Percentiles rank a stretch among this genome's conserved stretches.
These are phyloP conservation scores for Raphidocelis subcapitata DNA, from an alignment of 139 green algal genomes.

Conservation along the genomic window DNA sequence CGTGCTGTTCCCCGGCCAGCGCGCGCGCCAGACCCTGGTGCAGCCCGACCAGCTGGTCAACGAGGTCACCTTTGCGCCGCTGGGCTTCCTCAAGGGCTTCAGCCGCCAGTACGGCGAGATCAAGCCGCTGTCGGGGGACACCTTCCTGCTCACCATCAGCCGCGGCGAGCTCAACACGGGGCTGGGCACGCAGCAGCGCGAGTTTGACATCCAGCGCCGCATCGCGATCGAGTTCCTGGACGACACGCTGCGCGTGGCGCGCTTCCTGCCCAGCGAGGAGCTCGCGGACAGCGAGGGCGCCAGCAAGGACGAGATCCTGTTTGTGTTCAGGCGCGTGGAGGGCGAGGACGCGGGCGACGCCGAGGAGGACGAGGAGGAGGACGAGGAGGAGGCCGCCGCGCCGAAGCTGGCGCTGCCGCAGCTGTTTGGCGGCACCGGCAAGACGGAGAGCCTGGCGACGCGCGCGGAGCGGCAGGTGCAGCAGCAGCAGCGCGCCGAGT, in stretches of 20 bases:
- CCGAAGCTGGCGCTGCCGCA: slow-evolving; percentile 14
- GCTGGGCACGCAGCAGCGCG: slow-evolving; percentile 20
- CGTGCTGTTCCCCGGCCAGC: slow-evolving; percentile 28
- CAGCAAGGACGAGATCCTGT: slow-evolving; percentile 36
- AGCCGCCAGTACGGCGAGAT: slow-evolving; percentile 32
- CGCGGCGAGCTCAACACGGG: slow-evolving; percentile 29
- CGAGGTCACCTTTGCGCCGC: slow-evolving; percentile 26
- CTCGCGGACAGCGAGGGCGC: slow-evolving; percentile 27
- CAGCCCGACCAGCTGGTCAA: slow-evolving; percentile 36
- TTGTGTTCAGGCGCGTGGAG: slow-evolving; percentile 35
- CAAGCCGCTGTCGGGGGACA: slow-evolving; percentile 24
- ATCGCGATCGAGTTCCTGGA: slow-evolving; percentile 46
- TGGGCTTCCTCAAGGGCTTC: slow-evolving; percentile 41
- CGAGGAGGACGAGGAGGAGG: slow-evolving; percentile 22
- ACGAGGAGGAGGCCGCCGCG: slow-evolving; percentile 1
- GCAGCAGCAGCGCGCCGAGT: no score
- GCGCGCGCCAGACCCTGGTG: slow-evolving; percentile 37
- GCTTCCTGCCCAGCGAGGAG: slow-evolving; percentile 36
- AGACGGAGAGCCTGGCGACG: slow-evolving; percentile 23
- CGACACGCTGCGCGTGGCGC: slow-evolving; percentile 39
- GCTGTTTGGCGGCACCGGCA: slow-evolving; percentile 10
- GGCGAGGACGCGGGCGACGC: slow-evolving; percentile 11
- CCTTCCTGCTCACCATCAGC: slow-evolving; percentile 37
- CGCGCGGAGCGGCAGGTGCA: slow-evolving; percentile 15
- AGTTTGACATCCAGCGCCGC: slow-evolving; percentile 41